A percentile compares a stretch with the other conserved stretches of the same genome.
Conservation (phyloP, 352 stramenopile genomes). For the Globisporangium perplexum region DNA sequence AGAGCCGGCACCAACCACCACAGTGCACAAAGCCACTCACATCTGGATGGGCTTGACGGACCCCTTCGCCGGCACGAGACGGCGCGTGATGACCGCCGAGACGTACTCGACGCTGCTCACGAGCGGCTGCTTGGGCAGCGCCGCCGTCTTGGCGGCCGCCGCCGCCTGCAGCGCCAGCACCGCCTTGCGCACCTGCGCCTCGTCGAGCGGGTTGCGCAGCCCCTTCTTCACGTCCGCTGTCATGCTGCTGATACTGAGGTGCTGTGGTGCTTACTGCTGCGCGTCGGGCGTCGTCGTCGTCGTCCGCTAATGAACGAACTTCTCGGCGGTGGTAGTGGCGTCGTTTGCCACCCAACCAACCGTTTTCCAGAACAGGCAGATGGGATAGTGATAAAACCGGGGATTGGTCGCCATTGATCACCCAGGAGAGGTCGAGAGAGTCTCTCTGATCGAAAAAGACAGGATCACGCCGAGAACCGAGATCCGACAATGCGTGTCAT, state of each 20-base stretch:
- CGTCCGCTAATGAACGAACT: not conserved
- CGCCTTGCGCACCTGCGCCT: conserved; percentile 66
- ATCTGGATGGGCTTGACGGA: conserved; percentile 72
- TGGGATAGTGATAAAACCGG: not conserved
- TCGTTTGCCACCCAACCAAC: not conserved
- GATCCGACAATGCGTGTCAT: not conserved
- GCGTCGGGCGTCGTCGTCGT: not conserved
- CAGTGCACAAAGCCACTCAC: conserved; percentile 29
- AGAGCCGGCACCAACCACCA: too few relatives aligned
- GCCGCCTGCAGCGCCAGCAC: conserved; percentile 64
- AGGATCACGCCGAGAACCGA: not conserved
- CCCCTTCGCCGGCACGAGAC: conserved; percentile 56
- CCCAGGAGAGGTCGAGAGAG: not conserved
- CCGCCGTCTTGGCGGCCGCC: conserved; percentile 39
- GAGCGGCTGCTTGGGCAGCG: conserved; percentile 50
- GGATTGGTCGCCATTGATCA: not conserved
- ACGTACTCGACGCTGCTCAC: conserved; percentile 52
- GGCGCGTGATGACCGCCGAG: conserved; percentile 72
- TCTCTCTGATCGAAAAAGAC: not conserved
- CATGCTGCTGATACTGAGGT: not conserved
- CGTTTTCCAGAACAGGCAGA: not conserved
- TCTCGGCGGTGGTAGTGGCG: not conserved
- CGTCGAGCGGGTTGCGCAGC: conserved; percentile 62
- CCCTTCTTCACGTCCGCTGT: conserved; percentile 43
- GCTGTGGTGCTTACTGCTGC: conserved; percentile 3